A percentile compares a stretch with the other conserved stretches of the same genome.
Conservation (phyloP, 75 land plant species). For the Sequoiadendron giganteum region DNA sequence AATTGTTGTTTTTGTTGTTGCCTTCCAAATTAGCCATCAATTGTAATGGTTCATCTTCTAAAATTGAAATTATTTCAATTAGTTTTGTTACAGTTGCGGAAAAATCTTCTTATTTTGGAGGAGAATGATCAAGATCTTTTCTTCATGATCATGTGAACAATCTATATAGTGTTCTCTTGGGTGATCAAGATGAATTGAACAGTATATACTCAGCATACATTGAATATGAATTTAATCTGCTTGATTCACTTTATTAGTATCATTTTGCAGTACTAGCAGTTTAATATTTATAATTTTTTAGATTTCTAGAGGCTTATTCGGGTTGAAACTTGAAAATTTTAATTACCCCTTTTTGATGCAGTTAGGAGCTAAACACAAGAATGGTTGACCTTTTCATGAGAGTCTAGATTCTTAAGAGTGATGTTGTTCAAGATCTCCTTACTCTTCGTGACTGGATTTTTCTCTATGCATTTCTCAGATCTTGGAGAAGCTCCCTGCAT, state of each 20-base stretch:
- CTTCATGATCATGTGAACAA: no score
- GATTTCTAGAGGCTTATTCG: neutral
- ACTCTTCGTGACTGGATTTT: neutral
- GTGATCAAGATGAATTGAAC: no score
- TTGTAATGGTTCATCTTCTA: no score
- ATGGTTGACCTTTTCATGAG: neutral
- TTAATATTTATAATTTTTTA: neutral
- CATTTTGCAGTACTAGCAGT: neutral
- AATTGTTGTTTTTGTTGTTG: no score
- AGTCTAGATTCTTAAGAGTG: neutral
- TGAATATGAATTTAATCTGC: neutral
- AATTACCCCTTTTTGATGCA: neutral
- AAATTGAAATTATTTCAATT: no score
- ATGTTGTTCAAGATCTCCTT: neutral
- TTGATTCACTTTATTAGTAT: neutral
- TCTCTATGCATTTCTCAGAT: slow-evolving; percentile 21
- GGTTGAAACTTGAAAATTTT: neutral
- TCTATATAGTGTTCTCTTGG: no score
- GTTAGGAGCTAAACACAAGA: neutral
- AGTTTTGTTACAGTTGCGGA: no score
- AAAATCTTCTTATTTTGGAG: no score
- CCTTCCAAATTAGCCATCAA: no score
- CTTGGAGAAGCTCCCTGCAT: slow-evolving; percentile 17
- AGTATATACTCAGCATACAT: neutral
- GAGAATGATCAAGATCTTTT: no score